Base-by-base conservation (phyloP, 169 alveolate species). In the Eimeria maxima region DNA sequence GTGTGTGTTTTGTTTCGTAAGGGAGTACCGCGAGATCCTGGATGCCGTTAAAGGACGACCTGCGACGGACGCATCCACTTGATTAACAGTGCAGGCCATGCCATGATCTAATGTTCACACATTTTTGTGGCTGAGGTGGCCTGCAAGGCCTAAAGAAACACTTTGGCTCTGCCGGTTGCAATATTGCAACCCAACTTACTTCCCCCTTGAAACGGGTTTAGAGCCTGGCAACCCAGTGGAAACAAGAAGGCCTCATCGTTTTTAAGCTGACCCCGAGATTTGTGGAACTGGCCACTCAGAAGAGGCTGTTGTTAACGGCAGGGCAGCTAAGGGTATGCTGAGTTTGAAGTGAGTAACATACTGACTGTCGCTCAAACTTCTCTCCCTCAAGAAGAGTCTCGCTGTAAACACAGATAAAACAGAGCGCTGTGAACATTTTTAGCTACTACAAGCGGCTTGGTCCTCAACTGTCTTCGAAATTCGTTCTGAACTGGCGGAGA, bases 11-110 rank as follows among this genome's bases (percentile, higher is more conserved):
- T 44, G 74, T 4, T 33, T n/a, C n/a, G 22, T 53, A 53, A 87
- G 94, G 94, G 94, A 87, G 94, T 87, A 87, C 44, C 94, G 83
- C 80, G 33, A 42, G 45, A 60, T 87, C 83, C 81, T 87, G 83
- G 94, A 63, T 13, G 67, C 44, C 45, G 81, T 42, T 65, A 65
- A 45, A 47, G 81, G 67, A 42, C 67, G 71, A 22, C 38, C 11
- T 65, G 69, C 22, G 74, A 42, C 60, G 22, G 45, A 44, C 29
- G 42, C 84, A 22, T 38, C 44, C 5, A 24, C 69, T n/a, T 87
- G 83, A 60, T 4, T 80, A 55, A 33, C 50, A 3, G 29, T 27
- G 13, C 16, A 73, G 0, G 27, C 27, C 81, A 71, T 11, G 53
- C n/a, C 33, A 7, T 27, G 67, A 14, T 24, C 11, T 24, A 50